Base-by-base conservation (phyloP, 2,329 filamentous ascomycete genomes). In the Colletotrichum chrysophilum region DNA sequence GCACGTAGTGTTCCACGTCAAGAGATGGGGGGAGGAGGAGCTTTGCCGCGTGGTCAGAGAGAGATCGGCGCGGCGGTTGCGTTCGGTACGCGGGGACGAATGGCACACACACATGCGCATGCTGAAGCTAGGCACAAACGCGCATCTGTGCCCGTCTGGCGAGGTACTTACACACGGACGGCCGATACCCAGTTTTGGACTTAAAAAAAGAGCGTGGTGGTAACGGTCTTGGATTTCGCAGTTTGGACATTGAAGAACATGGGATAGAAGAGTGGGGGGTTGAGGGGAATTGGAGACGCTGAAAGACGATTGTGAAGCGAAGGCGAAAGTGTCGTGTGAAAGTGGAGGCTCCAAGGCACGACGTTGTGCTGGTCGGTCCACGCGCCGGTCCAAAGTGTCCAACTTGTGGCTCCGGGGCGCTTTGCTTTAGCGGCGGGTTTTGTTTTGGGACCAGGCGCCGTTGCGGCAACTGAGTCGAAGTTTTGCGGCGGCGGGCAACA, bases 51-150 rank as follows among this genome's bases (percentile, higher is more conserved):
- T 64, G 69, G 61, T 66, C 34, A 36, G 34, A 36, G 16, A 34
- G 69, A 36, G 73, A 75, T 75, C 73, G 13, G 64, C 73, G 56
- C 62, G 38, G 55, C 62, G 38, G 56, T 67, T 67, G 70, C 69
- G 43, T 73, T 68, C 73, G 64, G 62, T 48, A 72, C 69, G 69
- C 69, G 69, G 62, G 73, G 64, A 64, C 36, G 55, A 43, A n/a
- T n/a, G 38, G 18, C 38, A 43, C 56, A 64, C 56, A 64, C 68
- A 28, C 67, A 36, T 48, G 62, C 60, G 30, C 38, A 43, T 10
- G 38, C 38, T 43, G 38, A 58, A 28, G 61, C 60, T 26, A 43
- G 32, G 48, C 16, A 61, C 43, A 52, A 43, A 43, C 38, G 38
- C 52, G 43, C 38, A 14, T 43, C 24, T 69, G 32, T 36, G 21